phyloP scores from a whole-genome alignment of 2,329 filamentous ascomycete species.

The Fusarium falciforme region DNA sequence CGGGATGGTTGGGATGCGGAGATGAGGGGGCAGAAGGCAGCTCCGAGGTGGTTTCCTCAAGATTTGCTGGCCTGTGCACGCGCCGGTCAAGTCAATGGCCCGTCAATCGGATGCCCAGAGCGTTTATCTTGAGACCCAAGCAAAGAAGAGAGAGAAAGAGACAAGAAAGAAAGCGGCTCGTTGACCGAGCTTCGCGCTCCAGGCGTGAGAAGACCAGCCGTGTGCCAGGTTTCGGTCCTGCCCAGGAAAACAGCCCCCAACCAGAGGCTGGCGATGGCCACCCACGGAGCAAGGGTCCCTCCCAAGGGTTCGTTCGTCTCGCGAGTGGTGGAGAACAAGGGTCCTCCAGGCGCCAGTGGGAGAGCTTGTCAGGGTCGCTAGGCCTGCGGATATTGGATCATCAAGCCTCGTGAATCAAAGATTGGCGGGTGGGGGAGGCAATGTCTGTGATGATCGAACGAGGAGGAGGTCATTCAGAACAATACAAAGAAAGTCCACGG shows the following conservation, averaged over 20 bases:
- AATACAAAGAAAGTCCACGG: neutral
- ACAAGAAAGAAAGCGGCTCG: neutral
- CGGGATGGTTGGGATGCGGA: slow-evolving; percentile 22
- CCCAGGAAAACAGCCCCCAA: slow-evolving; percentile 5
- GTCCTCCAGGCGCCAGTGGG: slow-evolving; percentile 24
- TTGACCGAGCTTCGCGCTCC: slow-evolving; percentile 33
- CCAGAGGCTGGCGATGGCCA: slow-evolving; percentile 18
- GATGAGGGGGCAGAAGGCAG: slow-evolving; percentile 14
- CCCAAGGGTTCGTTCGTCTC: slow-evolving; percentile 31
- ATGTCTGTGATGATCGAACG: neutral
- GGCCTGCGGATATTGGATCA: slow-evolving; percentile 18
- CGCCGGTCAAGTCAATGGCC: slow-evolving; percentile 2
- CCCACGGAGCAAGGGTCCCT: slow-evolving; percentile 5
- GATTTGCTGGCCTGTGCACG: slow-evolving; percentile 31
- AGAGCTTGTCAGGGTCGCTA: slow-evolving; percentile 25
- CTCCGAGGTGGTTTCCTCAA: slow-evolving; percentile 5
- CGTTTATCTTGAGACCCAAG: neutral
- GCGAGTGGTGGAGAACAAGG: slow-evolving; percentile 21
- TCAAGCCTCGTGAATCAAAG: slow-evolving; percentile 28
- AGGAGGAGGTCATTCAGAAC: neutral
- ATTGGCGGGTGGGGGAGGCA: slow-evolving; percentile 8
- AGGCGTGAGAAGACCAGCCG: neutral
- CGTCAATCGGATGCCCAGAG: slow-evolving; percentile 19
- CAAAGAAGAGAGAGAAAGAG: slow-evolving; percentile 5
- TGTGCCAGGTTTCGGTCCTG: neutral